Conservation (phyloP, 2,329 filamentous ascomycete genomes). For the Helotiales sp. region DNA sequence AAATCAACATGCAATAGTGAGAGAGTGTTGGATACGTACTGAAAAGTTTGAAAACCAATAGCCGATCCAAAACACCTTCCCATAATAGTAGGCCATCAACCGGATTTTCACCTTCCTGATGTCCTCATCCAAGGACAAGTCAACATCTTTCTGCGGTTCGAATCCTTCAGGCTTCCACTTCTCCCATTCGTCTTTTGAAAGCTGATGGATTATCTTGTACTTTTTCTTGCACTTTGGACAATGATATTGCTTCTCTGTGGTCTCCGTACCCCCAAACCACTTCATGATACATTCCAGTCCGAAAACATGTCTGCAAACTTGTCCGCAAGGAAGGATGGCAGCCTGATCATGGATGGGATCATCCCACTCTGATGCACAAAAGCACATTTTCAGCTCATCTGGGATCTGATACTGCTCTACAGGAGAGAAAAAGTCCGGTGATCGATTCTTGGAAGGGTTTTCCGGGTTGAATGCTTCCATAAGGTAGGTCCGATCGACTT, state of each 20-base stretch:
- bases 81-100: not conserved
- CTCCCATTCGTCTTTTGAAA: not conserved
- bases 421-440: not conserved
- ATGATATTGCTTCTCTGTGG: too few relatives aligned
- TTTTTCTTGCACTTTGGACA: conserved; percentile 9
- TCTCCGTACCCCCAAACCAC: conserved; percentile 1
- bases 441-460: not conserved
- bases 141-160: not conserved
- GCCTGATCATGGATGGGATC: too few relatives aligned
- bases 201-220: conserved; percentile 4
- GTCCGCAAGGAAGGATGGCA: conserved; percentile 3
- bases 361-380: too few relatives aligned
- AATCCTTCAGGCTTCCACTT: not conserved
- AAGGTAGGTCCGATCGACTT: not conserved
- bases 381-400: not conserved
- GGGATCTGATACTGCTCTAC: not conserved
- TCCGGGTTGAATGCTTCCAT: not conserved
- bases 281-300: conserved; percentile 8
- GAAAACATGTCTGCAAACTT: conserved; percentile 14
- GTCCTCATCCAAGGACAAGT: not conserved
- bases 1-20: not conserved
- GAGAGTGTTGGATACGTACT: not conserved
- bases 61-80: not conserved
- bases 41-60: not conserved
- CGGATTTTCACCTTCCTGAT: not conserved